Evolutionary conservation across 2,329 filamentous ascomycete genomes (phyloP).

Genomic region (Orbilia ellipsospora): DNA sequence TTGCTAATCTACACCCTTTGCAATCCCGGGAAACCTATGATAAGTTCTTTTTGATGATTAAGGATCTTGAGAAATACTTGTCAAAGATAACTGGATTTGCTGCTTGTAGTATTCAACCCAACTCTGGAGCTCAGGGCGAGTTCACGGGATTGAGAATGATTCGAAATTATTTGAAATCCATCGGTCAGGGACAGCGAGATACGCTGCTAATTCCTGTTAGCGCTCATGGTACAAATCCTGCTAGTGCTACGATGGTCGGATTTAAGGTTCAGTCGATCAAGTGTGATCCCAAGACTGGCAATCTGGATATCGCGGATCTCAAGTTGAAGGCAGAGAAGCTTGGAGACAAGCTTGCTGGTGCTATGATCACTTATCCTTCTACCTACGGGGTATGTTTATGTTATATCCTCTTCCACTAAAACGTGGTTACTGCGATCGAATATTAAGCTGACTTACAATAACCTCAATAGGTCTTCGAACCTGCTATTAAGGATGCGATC

Average conservation of each 20-base stretch:
- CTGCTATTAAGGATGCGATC: constrained; percentile 84
- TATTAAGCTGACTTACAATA: background rate
- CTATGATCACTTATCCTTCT: constrained; percentile 97
- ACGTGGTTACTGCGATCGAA: too few relatives aligned
- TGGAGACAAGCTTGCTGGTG: constrained; percentile 83
- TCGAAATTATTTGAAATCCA: constrained; percentile 80
- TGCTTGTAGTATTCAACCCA: constrained; percentile 88
- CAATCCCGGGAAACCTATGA: constrained; percentile 72
- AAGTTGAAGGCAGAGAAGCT: constrained; percentile 90
- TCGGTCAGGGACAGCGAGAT: constrained; percentile 77
- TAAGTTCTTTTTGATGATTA: constrained; percentile 77
- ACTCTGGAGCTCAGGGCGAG: constrained; percentile 95
- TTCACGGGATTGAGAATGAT: constrained; percentile 91
- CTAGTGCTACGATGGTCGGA: constrained; percentile 92
- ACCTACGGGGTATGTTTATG: constrained; percentile 75
- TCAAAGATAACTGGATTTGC: constrained; percentile 88
- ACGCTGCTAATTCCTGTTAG: constrained; percentile 95
- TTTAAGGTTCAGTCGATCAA: constrained; percentile 95
- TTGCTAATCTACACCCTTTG: constrained; percentile 84
- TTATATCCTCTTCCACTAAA: too few relatives aligned
- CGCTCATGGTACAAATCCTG: constrained; percentile 94
- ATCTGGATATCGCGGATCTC: constrained; percentile 87
- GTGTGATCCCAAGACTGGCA: constrained; percentile 86
- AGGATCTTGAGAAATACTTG: constrained; percentile 79
- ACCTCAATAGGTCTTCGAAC: constrained; percentile 75